These are phyloP conservation scores for Coemansia sp. DNA, from an alignment of 192 early-diverging fungal genomes.

Conservation along the genomic window DNA sequence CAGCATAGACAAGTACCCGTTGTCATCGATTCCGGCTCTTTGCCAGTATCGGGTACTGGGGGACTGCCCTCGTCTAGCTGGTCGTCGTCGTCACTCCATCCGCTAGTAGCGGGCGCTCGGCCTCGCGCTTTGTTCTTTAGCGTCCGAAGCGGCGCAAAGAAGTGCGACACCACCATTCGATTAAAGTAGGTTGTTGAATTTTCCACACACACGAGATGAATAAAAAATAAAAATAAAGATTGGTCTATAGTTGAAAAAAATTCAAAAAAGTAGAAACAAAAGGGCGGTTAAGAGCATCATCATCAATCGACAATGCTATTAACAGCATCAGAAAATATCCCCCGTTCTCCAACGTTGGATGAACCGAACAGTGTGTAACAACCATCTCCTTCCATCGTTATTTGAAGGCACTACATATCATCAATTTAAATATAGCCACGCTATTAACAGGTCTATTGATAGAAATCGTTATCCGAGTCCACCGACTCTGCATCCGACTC, in stretches of 20 bases:
- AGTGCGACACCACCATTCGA: conserved; percentile 49
- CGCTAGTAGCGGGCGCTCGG: background rate
- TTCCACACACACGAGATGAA: background rate
- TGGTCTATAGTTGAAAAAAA: background rate
- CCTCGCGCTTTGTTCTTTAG: conserved; percentile 44
- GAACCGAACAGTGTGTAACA: no score
- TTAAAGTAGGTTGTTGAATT: background rate
- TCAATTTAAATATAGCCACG: background rate
- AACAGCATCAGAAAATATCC: no score
- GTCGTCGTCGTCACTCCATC: conserved; percentile 12
- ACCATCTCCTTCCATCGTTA: no score
- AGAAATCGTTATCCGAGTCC: conserved; percentile 30
- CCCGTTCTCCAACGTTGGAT: no score
- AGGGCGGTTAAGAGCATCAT: no score
- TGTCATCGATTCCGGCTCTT: conserved; percentile 8
- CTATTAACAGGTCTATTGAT: conserved; percentile 5
- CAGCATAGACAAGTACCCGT: conserved; percentile 46
- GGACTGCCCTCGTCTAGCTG: conserved; percentile 1
- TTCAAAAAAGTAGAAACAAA: background rate
- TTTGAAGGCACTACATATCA: no score
- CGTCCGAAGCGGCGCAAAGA: conserved; percentile 49
- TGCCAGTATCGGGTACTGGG: background rate
- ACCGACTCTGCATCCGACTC: background rate
- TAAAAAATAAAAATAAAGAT: background rate
- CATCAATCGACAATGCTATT: background rate